Base-by-base conservation (phyloP, 139 green algal species). In the Asterochloris sp. region DNA sequence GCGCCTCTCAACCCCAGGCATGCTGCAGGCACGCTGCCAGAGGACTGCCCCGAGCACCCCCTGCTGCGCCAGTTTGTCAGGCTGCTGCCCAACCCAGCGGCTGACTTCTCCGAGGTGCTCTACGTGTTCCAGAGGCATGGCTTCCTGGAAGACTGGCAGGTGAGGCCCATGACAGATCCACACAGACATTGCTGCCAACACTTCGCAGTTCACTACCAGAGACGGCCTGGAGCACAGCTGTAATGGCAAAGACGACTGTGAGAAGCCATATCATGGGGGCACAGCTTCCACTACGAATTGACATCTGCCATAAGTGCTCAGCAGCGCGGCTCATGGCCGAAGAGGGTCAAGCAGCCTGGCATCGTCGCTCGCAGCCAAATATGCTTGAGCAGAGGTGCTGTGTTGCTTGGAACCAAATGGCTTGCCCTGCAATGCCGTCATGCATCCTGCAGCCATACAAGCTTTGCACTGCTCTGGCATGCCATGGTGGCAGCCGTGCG, bases 51-150 rank as follows among this genome's bases (percentile, higher is more conserved):
- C 0, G 85, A 84, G n/a, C 77, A 80, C 26, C 38, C 62, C 11
- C 69, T 86, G 74, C 73, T 86, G 67, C 21, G 19, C 13, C 62
- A 60, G 12, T 86, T 88, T 61, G 81, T 66, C 15, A 79, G 77
- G 23, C 64, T 87, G 63, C 21, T 54, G 13, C 73, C 79, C 16
- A 28, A 38, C 19, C 73, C 84, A 21, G 74, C 67, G 27, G 82
- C 61, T 19, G 23, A 47, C 28, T 61, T 76, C 63, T 62, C 67
- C 10, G 79, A 89, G 66, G 81, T 90, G 38, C 78, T 90, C 12
- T 92, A 90, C 85, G n/a, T 92, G 12, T 87, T 87, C 83, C 84
- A 90, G 78, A 66, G 83, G 26, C 83, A 73, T 77, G 82, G 47
- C 21, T 29, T 88, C 63, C 14, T 87, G 26, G 74, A 79, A 54